phyloP scores from a whole-genome alignment of 352 stramenopile species.

The Pythium biforme region DNA sequence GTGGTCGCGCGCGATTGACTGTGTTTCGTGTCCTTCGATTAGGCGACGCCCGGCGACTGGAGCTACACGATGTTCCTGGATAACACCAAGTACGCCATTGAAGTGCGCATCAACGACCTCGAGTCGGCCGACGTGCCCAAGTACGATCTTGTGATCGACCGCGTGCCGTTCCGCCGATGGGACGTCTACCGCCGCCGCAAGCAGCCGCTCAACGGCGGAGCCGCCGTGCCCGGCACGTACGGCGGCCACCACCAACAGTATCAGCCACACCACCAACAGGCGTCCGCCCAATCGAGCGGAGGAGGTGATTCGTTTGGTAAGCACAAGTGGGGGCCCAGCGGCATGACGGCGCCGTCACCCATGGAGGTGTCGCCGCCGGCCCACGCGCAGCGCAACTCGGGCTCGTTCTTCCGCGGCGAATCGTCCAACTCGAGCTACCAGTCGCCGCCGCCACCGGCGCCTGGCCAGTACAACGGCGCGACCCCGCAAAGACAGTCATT shows the following conservation, averaged over 20 bases:
- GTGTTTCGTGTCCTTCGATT: background rate
- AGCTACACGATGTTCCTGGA: slow-evolving; percentile 79
- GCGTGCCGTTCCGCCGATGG: slow-evolving; percentile 79
- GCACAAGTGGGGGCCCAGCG: slow-evolving; percentile 63
- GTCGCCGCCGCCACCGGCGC: slow-evolving; percentile 9
- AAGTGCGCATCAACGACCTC: slow-evolving; percentile 86
- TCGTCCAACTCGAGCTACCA: slow-evolving; percentile 2
- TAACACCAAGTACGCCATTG: slow-evolving; percentile 65
- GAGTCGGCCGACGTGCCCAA: slow-evolving; percentile 75
- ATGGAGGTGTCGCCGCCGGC: slow-evolving; percentile 26
- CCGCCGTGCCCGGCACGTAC: background rate
- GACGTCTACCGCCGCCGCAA: slow-evolving; percentile 81
- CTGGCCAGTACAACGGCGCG: slow-evolving; percentile 5
- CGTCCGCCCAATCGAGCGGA: slow-evolving; percentile 3
- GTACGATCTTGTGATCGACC: slow-evolving; percentile 84
- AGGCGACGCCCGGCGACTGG: slow-evolving; percentile 77
- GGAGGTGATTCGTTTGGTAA: slow-evolving; percentile 47
- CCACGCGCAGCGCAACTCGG: slow-evolving; percentile 27
- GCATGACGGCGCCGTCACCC: slow-evolving; percentile 36
- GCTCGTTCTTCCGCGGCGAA: slow-evolving; percentile 12
- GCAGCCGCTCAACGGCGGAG: slow-evolving; percentile 13
- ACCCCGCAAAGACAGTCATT: slow-evolving; percentile 3
- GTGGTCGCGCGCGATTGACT: background rate
- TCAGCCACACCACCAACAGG: slow-evolving; percentile 17
- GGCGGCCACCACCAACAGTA: slow-evolving; percentile 22